Evolutionary conservation across 1,139 yeast species (phyloP), one percentile per base, ranked within the genome.

Genomic region (Citeromyces hawaiiensis): DNA sequence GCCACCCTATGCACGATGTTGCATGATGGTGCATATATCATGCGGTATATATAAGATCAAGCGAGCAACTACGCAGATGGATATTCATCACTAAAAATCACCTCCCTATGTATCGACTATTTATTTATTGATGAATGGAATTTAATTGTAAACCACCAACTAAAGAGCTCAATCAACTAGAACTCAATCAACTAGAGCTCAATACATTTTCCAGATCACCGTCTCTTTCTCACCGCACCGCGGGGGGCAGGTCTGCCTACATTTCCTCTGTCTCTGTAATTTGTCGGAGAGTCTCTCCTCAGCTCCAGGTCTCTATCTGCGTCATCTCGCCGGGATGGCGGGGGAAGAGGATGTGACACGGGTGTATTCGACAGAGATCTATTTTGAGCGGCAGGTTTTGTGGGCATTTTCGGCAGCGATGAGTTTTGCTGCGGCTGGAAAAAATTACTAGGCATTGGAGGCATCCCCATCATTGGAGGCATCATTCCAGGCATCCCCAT

Each of bases 401-500:
- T 30, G 3, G 34, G 34, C 15, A 30, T 16, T 10, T 30, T 30
- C 11, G 34, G 34, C 34, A 16, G 16, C 7, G 15, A 16, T 3
- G 15, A 16, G 7, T 30, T 13, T 13, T 30, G 34, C 34, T 30
- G 34, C 16, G 7, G 34, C 16, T 30, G 34, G 34, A 30, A 30
- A 16, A 16, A 13, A 16, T 30, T 30, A 16, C 7, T 14, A 13
- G 59, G 55, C 50, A 55, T 50, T 18, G 47, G 47, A 4, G 47
- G 47, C 51, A 50, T 51, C 27, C 43, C 43, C 49, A 54, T 53
- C 35, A 48, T 49, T n/a, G 48, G 43, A 15, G 39, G 48, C 50
- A 48, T 48, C 60, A 56, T 54, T 14, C 47, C 51, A 27, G 58
- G 55, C 57, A 59, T 56, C 38, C 60, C 66, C 44, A 64, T 64